Evolutionary conservation across 306 rosid species (phyloP), one percentile per base, ranked within the genome.

Genomic region (Purshia tridentata): DNA sequence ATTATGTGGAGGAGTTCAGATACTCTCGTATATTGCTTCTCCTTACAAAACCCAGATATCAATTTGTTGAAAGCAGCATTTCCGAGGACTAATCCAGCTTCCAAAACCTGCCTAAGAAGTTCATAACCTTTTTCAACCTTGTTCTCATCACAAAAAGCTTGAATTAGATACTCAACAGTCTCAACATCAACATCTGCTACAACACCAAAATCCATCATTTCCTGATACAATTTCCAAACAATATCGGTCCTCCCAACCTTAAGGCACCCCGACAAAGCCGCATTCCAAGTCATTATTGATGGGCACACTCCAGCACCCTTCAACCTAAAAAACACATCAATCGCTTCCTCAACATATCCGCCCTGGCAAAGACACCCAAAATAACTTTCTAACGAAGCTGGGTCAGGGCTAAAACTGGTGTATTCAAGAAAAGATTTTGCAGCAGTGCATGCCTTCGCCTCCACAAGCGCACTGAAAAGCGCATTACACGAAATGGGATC

Each of bases 1-100:
- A 90, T 92, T 39, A 79, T 69, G 74, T 88, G 98, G 65, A 88
- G 83, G 18, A 92, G 85, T 71, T 90, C 90, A 29, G 91, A 90
- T 39, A 85, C 85, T 75, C 77, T 78, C 64, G 2, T 40, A 74
- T 85, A 82, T 6, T 84, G 50, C 64, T 78, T 46, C 84, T 67
- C 74, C 87, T 78, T 78, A 80, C 86, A 78, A 53, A 90, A 88
- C 53, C 85, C 85, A 62, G 78, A 65, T 42, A 92, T 79, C 75
- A 92, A 88, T 45, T 23, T 41, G 46, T 87, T 81, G 77, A 92
- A 88, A 79, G 81, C 76, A 41, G 69, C 70, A 16, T 77, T 90
- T 12, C 62, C 74, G 69, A 89, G 88, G 65, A 77, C 85, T 48
- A 81, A 48, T 14, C 96, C 95, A 44, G 85, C 82, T 49, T 77